A percentile compares a stretch with the other conserved stretches of the same genome.
phyloP scores from a whole-genome alignment of 305 asterid species.

The Vinca major region DNA sequence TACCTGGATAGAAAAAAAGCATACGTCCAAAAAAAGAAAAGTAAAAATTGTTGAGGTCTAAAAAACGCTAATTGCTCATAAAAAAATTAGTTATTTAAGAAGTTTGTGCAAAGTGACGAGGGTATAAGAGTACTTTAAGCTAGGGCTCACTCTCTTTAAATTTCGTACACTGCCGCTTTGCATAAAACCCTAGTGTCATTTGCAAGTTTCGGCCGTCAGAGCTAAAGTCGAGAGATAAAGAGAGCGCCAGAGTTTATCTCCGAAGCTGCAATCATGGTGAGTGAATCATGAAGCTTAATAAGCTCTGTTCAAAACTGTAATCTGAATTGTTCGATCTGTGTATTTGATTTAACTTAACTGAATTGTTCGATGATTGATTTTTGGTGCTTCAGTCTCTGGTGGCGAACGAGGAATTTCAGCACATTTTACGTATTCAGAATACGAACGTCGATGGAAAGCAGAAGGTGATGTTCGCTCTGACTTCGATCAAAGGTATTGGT shows the following conservation, averaged over 20 bases:
- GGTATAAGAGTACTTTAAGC: not conserved
- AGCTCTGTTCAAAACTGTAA: not conserved
- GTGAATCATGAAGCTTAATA: too few relatives aligned
- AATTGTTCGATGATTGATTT: not conserved
- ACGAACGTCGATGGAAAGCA: conserved; percentile 79
- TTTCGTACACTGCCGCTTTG: not conserved
- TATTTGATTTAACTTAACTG: not conserved
- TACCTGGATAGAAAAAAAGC: too few relatives aligned
- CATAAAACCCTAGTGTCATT: conserved; percentile 3
- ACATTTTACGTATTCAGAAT: conserved; percentile 80
- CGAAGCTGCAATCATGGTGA: not conserved
- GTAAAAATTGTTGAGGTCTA: too few relatives aligned
- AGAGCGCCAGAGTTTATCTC: not conserved
- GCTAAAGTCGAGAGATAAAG: not conserved
- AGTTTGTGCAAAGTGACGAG: not conserved
- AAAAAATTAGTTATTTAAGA: too few relatives aligned
- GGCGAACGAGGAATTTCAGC: conserved; percentile 74
- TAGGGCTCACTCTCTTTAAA: conserved; percentile 11
- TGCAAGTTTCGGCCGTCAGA: not conserved
- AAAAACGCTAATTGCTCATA: too few relatives aligned
- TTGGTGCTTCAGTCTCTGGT: conserved; percentile 43
- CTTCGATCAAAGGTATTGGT: conserved; percentile 87
- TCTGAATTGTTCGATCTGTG: not conserved
- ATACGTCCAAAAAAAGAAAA: too few relatives aligned
- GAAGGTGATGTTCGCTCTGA: conserved; percentile 80